phyloP scores from a whole-genome alignment of 306 rosid species.

The Castanea mollissima region DNA sequence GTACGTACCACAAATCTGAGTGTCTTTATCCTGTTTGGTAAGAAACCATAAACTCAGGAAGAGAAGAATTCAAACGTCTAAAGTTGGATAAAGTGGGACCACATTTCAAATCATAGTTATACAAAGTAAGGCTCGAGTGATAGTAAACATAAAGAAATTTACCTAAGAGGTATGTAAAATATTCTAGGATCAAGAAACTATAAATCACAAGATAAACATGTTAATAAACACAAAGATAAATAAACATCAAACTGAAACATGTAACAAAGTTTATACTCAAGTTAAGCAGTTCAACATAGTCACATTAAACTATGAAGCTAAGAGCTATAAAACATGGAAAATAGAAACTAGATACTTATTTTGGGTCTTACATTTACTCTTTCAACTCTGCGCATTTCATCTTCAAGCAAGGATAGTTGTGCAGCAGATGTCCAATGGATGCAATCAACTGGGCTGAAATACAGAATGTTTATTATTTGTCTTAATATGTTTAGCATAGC shows the following conservation, averaged over 20 bases:
- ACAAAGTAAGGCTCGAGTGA: neutral
- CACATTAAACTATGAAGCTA: conserved; percentile 14
- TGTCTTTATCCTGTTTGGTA: neutral
- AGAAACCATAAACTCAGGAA: neutral
- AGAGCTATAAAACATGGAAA: conserved; percentile 9
- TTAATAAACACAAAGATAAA: neutral
- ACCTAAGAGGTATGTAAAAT: neutral
- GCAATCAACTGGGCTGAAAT: conserved; percentile 94
- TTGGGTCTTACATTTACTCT: conserved; percentile 77
- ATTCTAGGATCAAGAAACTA: neutral
- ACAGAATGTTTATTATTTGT: conserved; percentile 11
- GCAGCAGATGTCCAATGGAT: conserved; percentile 99
- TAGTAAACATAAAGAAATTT: neutral
- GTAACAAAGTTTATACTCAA: conserved; percentile 2
- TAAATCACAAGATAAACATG: neutral
- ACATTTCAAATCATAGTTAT: neutral
- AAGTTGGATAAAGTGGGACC: neutral
- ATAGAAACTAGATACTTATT: conserved; percentile 3
- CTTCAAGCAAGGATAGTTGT: conserved; percentile 88
- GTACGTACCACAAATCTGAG: neutral
- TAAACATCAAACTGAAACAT: conserved; percentile 16
- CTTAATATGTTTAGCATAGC: neutral
- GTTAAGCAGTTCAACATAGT: conserved; percentile 10
- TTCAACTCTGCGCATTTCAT: conserved; percentile 95
- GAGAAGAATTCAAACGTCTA: neutral